These are phyloP conservation scores for Curvularia hawaiiensis DNA, from an alignment of 2,329 filamentous ascomycete genomes.

Conservation along the genomic window DNA sequence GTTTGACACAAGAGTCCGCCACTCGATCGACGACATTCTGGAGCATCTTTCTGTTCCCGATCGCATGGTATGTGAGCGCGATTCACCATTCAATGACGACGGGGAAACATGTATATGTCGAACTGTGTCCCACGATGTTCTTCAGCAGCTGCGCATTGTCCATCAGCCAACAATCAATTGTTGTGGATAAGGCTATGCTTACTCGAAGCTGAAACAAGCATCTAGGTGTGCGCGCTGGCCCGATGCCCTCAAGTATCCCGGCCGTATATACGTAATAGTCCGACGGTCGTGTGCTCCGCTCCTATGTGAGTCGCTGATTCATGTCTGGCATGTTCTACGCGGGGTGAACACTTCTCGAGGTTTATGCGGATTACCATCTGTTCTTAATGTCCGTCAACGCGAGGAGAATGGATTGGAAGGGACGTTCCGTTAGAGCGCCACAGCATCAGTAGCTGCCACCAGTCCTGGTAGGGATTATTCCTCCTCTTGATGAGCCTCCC, in stretches of 20 bases:
- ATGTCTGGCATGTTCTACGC: not conserved
- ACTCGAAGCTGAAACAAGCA: no score
- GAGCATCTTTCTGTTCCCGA: not conserved
- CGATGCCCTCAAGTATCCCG: not conserved
- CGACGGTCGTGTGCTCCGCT: not conserved
- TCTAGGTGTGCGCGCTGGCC: not conserved
- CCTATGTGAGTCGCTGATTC: not conserved
- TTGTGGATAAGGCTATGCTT: not conserved
- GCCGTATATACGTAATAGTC: not conserved
- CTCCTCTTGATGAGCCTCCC: not conserved
- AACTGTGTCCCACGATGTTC: no score
- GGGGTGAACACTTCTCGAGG: not conserved
- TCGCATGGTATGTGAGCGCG: not conserved
- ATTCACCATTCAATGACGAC: not conserved
- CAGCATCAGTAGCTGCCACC: not conserved
- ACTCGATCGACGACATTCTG: not conserved
- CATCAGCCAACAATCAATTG: no score
- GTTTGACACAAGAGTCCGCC: not conserved
- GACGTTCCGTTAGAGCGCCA: not conserved
- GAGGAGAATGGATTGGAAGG: not conserved
- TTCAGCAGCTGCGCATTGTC: not conserved
- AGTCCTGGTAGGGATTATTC: not conserved
- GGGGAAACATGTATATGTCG: no score
- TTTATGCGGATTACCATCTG: not conserved
- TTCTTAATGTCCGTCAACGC: not conserved